These are phyloP conservation scores for Cubamyces sp. DNA, from an alignment of 768 basidiomycete genomes.

Conservation along the genomic window DNA sequence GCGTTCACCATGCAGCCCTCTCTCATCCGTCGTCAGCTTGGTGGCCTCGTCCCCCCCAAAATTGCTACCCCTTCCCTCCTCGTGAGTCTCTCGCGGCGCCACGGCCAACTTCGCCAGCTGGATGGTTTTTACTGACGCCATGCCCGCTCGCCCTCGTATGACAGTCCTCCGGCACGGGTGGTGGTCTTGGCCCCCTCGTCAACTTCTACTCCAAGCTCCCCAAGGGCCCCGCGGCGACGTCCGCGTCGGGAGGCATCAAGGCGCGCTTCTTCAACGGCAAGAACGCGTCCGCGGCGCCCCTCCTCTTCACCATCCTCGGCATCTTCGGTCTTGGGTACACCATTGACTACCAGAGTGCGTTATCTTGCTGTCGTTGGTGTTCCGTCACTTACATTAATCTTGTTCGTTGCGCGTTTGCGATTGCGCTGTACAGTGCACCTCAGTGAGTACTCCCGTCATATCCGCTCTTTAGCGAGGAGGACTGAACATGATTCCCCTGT, in stretches of 20 bases:
- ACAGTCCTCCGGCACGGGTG: constrained; percentile 82
- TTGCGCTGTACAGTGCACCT: constrained; percentile 63
- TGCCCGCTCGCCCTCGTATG: constrained; percentile 1
- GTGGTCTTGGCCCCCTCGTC: constrained; percentile 82
- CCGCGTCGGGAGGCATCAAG: constrained; percentile 68
- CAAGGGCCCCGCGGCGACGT: constrained; percentile 75
- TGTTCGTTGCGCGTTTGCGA: not conserved
- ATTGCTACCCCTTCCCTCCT: constrained; percentile 90
- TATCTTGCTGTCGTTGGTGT: not conserved
- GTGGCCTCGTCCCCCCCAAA: constrained; percentile 90
- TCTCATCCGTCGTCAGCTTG: constrained; percentile 82
- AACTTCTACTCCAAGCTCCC: constrained; percentile 97
- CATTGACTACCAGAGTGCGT: constrained; percentile 88
- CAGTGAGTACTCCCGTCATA: constrained; percentile 54
- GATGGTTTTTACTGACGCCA: constrained; percentile 1
- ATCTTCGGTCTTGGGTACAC: constrained; percentile 84
- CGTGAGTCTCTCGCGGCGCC: constrained; percentile 49
- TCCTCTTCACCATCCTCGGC: constrained; percentile 63
- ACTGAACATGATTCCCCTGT: constrained; percentile 28
- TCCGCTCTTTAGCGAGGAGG: constrained; percentile 10
- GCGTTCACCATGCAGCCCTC: constrained; percentile 73
- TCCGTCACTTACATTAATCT: constrained; percentile 18
- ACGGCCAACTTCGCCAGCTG: constrained; percentile 1
- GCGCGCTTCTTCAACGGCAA: constrained; percentile 83
- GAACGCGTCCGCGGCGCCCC: constrained; percentile 78